phyloP scores from a whole-genome alignment of 2,329 filamentous ascomycete genomes.

The Trichoderma aggressivum region DNA sequence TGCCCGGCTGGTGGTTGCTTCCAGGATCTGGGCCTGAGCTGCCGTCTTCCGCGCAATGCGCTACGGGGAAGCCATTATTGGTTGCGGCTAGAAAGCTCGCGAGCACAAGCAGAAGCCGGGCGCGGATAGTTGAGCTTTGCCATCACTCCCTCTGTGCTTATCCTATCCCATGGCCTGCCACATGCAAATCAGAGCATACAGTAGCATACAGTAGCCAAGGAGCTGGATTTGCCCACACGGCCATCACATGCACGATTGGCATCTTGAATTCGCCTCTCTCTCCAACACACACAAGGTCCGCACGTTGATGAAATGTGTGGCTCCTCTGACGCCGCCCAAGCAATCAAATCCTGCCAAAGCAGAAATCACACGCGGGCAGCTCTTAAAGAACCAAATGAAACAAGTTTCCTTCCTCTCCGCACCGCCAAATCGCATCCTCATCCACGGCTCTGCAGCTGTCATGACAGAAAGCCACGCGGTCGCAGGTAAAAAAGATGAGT shows the following conservation, averaged over 20 bases:
- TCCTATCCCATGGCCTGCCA: not conserved
- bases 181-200: not conserved
- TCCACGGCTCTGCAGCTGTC: conserved; percentile 57
- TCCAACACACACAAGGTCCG: not conserved
- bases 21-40: not conserved
- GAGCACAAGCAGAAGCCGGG: not conserved
- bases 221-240: not conserved
- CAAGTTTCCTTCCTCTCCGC: conserved; percentile 48
- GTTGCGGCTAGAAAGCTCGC: not conserved
- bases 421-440: conserved; percentile 59
- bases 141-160: not conserved
- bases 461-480: conserved; percentile 67
- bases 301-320: conserved; percentile 32
- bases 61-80: not conserved
- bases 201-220: not conserved
- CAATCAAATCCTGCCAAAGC: conserved; percentile 25
- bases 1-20: not conserved
- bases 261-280: not conserved
- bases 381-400: conserved; percentile 51
- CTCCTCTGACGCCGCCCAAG: conserved; percentile 43
- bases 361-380: conserved; percentile 52
- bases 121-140: not conserved
- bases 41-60: not conserved
- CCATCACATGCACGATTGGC: not conserved
- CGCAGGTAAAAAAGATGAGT: conserved; percentile 59